Evolutionary conservation across 352 stramenopile genomes (phyloP).

Genomic region (Thraustotheca clavata): DNA sequence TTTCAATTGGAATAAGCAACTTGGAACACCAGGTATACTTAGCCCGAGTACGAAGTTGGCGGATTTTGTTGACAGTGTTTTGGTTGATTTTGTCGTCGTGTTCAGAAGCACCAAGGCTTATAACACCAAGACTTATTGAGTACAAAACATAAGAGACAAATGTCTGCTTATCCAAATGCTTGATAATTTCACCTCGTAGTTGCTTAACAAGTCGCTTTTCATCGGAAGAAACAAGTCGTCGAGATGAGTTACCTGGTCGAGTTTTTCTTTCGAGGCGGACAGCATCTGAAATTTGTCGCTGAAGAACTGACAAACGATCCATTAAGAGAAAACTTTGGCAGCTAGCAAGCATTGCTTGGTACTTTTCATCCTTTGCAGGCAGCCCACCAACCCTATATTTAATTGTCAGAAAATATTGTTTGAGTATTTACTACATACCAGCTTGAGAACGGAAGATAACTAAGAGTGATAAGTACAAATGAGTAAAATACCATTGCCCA

Average conservation of each 20-base stretch:
- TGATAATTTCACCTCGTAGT: slow-evolving; percentile 12
- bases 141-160: slow-evolving; percentile 20
- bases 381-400: not conserved
- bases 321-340: slow-evolving; percentile 18
- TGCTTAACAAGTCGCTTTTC: slow-evolving; percentile 12
- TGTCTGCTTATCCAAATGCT: not conserved
- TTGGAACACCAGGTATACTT: slow-evolving; percentile 9
- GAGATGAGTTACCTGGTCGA: not conserved
- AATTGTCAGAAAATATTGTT: not conserved
- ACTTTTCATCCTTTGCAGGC: slow-evolving; percentile 8
- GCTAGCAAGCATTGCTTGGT: slow-evolving; percentile 19
- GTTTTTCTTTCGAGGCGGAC: not conserved
- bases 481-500: slow-evolving; percentile 21
- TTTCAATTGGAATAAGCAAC: slow-evolving; percentile 16
- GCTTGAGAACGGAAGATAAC: slow-evolving; percentile 12
- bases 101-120: not conserved
- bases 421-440: not conserved
- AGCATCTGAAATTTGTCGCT: not conserved
- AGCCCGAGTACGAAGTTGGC: not conserved
- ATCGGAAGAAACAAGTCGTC: not conserved
- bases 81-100: not conserved
- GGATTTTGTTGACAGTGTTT: slow-evolving; percentile 1
- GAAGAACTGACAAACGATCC: slow-evolving; percentile 12
- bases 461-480: slow-evolving; percentile 13
- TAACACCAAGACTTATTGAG: not conserved